Conservation (phyloP, 441 rosid species). For the Erodium moschatum region DNA sequence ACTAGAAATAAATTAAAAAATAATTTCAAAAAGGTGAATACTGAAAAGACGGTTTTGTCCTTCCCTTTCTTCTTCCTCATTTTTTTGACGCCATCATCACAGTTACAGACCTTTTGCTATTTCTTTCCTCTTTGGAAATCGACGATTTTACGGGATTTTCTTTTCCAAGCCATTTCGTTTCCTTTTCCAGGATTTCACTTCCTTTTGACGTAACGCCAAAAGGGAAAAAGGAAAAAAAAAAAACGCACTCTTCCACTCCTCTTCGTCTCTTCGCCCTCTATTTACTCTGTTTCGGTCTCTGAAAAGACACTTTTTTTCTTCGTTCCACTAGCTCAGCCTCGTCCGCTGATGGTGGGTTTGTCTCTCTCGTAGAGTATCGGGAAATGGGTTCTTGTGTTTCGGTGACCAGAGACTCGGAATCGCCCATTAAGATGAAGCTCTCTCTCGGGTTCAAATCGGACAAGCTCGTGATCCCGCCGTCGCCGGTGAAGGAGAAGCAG, state of each 20-base stretch:
- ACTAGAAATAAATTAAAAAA: background rate
- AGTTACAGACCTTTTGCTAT: background rate
- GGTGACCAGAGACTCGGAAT: slow-evolving; percentile 33
- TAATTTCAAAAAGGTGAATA: background rate
- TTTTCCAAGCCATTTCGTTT: background rate
- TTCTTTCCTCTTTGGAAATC: background rate
- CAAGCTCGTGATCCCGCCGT: slow-evolving; percentile 43
- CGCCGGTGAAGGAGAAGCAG: slow-evolving; percentile 40
- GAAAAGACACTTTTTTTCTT: slow-evolving; percentile 1
- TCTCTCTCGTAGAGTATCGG: background rate
- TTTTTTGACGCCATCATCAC: background rate
- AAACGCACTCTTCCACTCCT: slow-evolving; percentile 3
- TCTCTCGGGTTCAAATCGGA: slow-evolving; percentile 36
- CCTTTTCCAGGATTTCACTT: background rate
- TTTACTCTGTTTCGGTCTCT: slow-evolving; percentile 1
- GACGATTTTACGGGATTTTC: background rate
- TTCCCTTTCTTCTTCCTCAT: background rate
- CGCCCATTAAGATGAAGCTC: slow-evolving; percentile 32
- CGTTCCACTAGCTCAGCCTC: background rate
- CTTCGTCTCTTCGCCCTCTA: background rate
- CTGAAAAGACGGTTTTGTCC: background rate
- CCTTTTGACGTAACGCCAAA: slow-evolving; percentile 1
- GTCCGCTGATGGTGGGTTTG: background rate
- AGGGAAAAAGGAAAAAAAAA: background rate
- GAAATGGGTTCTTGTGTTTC: slow-evolving; percentile 62